Base-by-base conservation (phyloP, 164 flowering plant genomes). In the Annona squamosa region DNA sequence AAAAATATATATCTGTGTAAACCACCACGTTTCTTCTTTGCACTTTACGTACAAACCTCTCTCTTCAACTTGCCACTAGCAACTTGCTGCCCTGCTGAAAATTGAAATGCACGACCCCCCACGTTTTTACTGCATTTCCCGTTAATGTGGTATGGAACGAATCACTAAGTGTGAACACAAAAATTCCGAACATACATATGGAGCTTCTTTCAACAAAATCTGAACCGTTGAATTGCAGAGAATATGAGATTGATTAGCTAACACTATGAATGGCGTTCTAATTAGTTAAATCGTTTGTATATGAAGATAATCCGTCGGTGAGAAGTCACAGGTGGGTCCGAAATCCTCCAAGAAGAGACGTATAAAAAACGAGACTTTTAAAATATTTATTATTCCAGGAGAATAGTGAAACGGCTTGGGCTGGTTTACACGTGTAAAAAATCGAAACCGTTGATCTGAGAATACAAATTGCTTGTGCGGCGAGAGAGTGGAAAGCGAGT, bases 11-110 rank as follows among this genome's bases (percentile, higher is more conserved):
- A 63, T 13, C 37, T 42, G 9, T 26, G 41, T 66, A 18, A n/a
- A 46, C 46, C 68, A 66, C 68, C 16, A 41, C 46, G 5, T 66
- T 16, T 43, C 19, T 48, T 41, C 5, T 6, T 45, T 67, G n/a
- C 26, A 68, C 48, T 46, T 68, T 12, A 68, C 70, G 45, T 66
- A 66, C 46, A 68, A 68, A 68, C 12, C 70, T 45, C 48, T 46
- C 70, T n/a, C 56, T 4, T 56, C 44, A 5, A 44, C 47, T 42
- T 16, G 43, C 47, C n/a, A 66, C 18, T 43, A 42, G 43, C 70
- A 68, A 68, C 70, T 68, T 68, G 48, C 56, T 68, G 19, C 52
- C 37, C 45, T 46, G 48, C 26, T 6, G 45, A 68, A 17, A 46
- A n/a, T 3, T 9, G n/a, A 68, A 13, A 44, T 43, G 13, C 68